Conservation (phyloP, 306 rosid species). For the Alnus rubra region DNA sequence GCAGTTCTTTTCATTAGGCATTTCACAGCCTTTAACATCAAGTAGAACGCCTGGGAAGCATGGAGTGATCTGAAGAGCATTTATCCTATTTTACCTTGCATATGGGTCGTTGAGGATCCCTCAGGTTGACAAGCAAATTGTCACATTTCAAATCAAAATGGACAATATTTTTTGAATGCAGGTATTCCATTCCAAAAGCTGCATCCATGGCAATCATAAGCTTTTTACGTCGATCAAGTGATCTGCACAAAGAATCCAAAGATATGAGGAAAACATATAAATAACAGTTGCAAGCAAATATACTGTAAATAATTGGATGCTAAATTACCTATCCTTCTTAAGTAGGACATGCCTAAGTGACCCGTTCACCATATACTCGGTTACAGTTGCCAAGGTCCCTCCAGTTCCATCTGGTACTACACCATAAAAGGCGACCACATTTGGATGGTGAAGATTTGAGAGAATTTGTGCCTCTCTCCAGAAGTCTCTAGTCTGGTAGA, state of each 20-base stretch:
- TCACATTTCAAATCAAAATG: constrained; percentile 44
- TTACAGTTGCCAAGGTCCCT: constrained; percentile 34
- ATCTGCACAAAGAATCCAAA: constrained; percentile 23
- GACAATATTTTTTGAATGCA: constrained; percentile 37
- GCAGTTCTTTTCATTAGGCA: neutral
- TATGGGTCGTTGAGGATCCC: constrained; percentile 41
- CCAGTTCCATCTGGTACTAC: constrained; percentile 37
- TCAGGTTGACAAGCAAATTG: constrained; percentile 36
- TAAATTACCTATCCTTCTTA: constrained; percentile 34
- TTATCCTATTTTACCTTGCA: constrained; percentile 31
- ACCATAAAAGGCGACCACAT: constrained; percentile 42
- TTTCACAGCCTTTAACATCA: constrained; percentile 11
- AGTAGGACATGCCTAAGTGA: constrained; percentile 36
- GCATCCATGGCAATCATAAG: constrained; percentile 42
- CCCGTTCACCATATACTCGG: constrained; percentile 37
- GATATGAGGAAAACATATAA: constrained; percentile 14
- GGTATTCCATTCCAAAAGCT: constrained; percentile 39
- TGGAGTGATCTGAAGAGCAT: neutral
- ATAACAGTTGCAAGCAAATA: constrained; percentile 17
- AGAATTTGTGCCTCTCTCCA: constrained; percentile 43
- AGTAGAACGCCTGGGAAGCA: neutral
- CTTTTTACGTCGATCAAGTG: constrained; percentile 30
- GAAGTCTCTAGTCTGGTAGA: constrained; percentile 32
- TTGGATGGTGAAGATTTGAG: constrained; percentile 39
- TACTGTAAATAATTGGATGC: neutral